Evolutionary conservation across 805 yeast species (phyloP).

Genomic region (Candida sanyiensis): DNA sequence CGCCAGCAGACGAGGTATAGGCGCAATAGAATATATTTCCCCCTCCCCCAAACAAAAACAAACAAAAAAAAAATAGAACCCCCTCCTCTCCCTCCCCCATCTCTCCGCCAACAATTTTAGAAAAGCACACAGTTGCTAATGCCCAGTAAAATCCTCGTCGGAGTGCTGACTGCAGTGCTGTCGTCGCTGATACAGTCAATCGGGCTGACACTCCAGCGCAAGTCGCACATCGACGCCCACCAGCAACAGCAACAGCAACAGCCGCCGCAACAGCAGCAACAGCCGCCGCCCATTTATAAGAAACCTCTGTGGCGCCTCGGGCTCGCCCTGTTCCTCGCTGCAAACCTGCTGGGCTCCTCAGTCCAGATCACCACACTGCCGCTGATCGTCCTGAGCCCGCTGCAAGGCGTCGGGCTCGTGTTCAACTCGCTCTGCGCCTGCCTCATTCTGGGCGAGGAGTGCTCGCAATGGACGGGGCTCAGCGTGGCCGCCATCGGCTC

Average conservation of each 20-base stretch:
- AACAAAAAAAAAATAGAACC: background rate
- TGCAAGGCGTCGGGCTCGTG: slow-evolving; percentile 84
- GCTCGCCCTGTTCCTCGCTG: slow-evolving; percentile 57
- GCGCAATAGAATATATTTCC: background rate
- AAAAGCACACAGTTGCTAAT: background rate
- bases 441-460: slow-evolving; percentile 59
- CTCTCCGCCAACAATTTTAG: too few relatives aligned
- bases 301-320: slow-evolving; percentile 43
- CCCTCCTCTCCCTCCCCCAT: background rate
- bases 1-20: slow-evolving; percentile 45
- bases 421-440: slow-evolving; percentile 76
- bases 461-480: slow-evolving; percentile 46
- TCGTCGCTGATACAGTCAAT: slow-evolving; percentile 2
- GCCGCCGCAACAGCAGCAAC: background rate
- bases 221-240: background rate
- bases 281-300: slow-evolving; percentile 21
- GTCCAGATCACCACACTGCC: slow-evolving; percentile 85
- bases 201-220: slow-evolving; percentile 3
- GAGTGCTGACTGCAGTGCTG: slow-evolving; percentile 1
- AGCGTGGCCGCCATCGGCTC: slow-evolving; percentile 66
- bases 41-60: too few relatives aligned
- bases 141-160: background rate
- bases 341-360: slow-evolving; percentile 75
- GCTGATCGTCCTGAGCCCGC: slow-evolving; percentile 68
- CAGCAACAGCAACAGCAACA: too few relatives aligned